A percentile compares a stretch with the other conserved stretches of the same genome.
Conservation (phyloP, 768 basidiomycete genomes). For the Mycena capillaripes region DNA sequence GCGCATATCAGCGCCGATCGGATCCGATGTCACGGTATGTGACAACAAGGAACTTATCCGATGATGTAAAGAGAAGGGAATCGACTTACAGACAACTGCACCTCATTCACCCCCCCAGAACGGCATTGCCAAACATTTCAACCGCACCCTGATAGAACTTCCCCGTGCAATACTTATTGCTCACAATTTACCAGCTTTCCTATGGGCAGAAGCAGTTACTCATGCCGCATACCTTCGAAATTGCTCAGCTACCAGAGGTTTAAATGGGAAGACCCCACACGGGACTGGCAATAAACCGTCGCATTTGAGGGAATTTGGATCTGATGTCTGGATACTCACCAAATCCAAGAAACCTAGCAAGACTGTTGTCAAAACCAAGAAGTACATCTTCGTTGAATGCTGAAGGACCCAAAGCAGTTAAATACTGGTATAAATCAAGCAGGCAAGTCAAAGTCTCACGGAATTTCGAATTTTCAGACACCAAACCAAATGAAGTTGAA, state of each 20-base stretch:
- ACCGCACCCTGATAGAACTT: constrained; percentile 19
- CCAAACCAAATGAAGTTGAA: constrained; percentile 1
- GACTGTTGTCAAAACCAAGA: neutral
- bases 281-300: constrained; percentile 15
- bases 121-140: constrained; percentile 18
- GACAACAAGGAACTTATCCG: constrained; percentile 11
- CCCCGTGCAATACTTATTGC: constrained; percentile 21
- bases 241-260: constrained; percentile 15
- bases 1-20: no score
- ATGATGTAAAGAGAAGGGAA: constrained; percentile 22
- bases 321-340: constrained; percentile 13
- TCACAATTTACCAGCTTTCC: constrained; percentile 11
- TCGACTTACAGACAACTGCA: constrained; percentile 10
- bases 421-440: constrained; percentile 21
- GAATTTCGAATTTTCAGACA: neutral
- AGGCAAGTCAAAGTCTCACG: constrained; percentile 11
- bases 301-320: constrained; percentile 23
- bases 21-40: no score
- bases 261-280: constrained; percentile 8
- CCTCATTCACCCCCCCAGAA: constrained; percentile 24
- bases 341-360: neutral
- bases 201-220: constrained; percentile 17
- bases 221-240: constrained; percentile 19
- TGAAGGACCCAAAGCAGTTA: neutral
- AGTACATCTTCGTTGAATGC: neutral